Evolutionary conservation across 345 rosid genomes (phyloP).

Genomic region (Microcos paniculata): DNA sequence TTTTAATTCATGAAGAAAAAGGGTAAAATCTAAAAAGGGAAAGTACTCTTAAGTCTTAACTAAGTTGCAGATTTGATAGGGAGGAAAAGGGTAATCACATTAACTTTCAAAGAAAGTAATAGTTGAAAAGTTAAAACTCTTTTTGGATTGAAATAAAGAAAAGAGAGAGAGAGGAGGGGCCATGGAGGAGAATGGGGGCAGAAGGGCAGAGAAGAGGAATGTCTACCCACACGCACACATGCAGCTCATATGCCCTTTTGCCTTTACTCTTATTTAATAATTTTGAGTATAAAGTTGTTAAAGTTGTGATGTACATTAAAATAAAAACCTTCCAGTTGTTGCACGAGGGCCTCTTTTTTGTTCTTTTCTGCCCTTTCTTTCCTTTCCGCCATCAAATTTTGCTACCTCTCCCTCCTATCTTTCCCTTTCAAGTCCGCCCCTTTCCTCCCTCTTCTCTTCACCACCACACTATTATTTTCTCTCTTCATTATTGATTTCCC

Average conservation of each 20-base stretch:
- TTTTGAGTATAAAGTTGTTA: constrained; percentile 30
- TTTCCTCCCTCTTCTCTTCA: constrained; percentile 14
- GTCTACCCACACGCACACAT: constrained; percentile 60
- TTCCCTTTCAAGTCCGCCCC: not conserved
- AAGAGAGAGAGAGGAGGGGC: not conserved
- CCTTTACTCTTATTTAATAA: constrained; percentile 2
- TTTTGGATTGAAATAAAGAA: not conserved
- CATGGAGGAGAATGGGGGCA: constrained; percentile 1
- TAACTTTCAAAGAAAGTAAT: too few relatives aligned
- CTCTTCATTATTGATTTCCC: constrained; percentile 22
- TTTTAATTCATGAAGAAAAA: too few relatives aligned
- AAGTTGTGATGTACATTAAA: constrained; percentile 40
- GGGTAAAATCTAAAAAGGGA: not conserved
- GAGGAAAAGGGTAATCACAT: not conserved
- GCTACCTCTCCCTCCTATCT: constrained; percentile 11
- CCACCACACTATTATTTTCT: constrained; percentile 13
- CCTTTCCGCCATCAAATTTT: constrained; percentile 11
- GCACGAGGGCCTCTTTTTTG: constrained; percentile 87
- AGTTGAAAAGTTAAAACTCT: not conserved
- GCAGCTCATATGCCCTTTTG: constrained; percentile 26
- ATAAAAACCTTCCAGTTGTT: constrained; percentile 43
- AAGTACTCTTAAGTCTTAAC: not conserved
- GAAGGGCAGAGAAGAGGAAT: constrained; percentile 18
- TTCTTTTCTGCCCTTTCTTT: constrained; percentile 34
- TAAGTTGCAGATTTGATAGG: not conserved